A percentile compares a stretch with the other conserved stretches of the same genome.
Conservation (phyloP, 768 basidiomycete species). For the Lactarius hengduanensis region DNA sequence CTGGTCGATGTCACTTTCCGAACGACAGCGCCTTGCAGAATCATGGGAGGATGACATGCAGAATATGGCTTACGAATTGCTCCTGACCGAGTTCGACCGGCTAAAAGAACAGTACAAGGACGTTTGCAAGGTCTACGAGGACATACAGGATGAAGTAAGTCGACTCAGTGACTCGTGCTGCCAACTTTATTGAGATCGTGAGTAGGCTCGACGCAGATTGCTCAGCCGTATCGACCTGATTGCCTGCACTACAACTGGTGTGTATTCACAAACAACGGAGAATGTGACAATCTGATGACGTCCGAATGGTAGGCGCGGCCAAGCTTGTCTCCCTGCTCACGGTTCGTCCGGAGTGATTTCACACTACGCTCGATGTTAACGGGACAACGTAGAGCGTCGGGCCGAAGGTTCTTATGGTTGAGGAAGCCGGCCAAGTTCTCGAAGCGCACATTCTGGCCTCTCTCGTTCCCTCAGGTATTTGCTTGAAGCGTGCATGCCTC, state of each 20-base stretch:
- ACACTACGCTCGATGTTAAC: neutral
- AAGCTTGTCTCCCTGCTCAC: conserved; percentile 58
- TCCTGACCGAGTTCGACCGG: conserved; percentile 43
- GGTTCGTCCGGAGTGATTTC: conserved; percentile 37
- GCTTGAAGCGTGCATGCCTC: neutral
- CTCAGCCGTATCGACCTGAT: conserved; percentile 58
- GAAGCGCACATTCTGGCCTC: conserved; percentile 72
- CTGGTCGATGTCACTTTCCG: conserved; percentile 54
- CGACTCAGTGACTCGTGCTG: neutral
- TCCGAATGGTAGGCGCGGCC: conserved; percentile 53
- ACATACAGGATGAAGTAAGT: conserved; percentile 55
- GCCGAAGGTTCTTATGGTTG: conserved; percentile 65
- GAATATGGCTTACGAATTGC: conserved; percentile 32
- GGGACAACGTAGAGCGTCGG: conserved; percentile 45
- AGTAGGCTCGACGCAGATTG: conserved; percentile 54
- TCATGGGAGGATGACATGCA: conserved; percentile 51
- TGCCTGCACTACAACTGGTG: conserved; percentile 77
- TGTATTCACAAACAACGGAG: conserved; percentile 1
- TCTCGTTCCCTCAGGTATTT: conserved; percentile 47
- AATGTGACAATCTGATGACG: neutral
- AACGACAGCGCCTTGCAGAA: conserved; percentile 45
- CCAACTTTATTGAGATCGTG: neutral
- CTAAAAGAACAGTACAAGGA: conserved; percentile 44
- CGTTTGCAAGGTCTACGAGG: conserved; percentile 38
- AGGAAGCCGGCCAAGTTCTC: conserved; percentile 81